These are phyloP conservation scores for Scleroderma bovista DNA, from an alignment of 768 basidiomycete species.

Conservation along the genomic window DNA sequence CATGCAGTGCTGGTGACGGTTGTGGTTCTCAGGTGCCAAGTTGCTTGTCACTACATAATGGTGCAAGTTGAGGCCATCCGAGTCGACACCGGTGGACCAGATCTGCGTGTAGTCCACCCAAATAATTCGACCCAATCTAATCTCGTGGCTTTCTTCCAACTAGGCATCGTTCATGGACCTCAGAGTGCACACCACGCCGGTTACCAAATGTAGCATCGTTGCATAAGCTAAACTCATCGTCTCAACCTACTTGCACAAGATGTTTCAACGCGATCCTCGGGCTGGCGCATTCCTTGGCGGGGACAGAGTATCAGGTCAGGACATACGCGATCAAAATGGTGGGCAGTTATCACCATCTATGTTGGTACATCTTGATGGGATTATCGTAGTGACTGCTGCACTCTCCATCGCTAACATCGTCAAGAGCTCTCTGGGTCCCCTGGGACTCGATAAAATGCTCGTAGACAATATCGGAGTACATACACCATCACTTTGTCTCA, in stretches of 20 bases:
- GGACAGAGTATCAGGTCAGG: slow-evolving; percentile 89
- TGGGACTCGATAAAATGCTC: slow-evolving; percentile 95
- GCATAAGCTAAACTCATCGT: not conserved
- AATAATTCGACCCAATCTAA: too few species aligned
- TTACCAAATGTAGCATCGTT: not conserved
- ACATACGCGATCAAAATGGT: slow-evolving; percentile 98
- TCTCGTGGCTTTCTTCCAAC: too few species aligned
- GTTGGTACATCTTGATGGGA: not conserved
- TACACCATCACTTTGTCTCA: slow-evolving; percentile 6
- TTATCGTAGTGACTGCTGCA: slow-evolving; percentile 77
- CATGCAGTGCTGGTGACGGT: slow-evolving; percentile 13
- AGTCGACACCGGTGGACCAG: too few species aligned
- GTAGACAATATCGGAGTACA: slow-evolving; percentile 95
- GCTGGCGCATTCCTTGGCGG: slow-evolving; percentile 93
- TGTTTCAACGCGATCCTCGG: slow-evolving; percentile 90
- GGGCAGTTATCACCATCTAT: slow-evolving; percentile 5
- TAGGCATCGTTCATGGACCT: too few species aligned
- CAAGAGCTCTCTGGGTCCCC: slow-evolving; percentile 91
- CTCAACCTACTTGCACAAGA: slow-evolving; percentile 22
- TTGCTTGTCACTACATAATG: too few species aligned
- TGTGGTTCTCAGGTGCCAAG: not conserved
- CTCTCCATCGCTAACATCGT: slow-evolving; percentile 96
- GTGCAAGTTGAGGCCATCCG: too few species aligned
- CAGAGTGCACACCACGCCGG: too few species aligned
- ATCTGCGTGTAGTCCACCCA: too few species aligned